These are phyloP conservation scores for Ocimum tenuiflorum DNA, from an alignment of 257 asterid species.

Conservation along the genomic window DNA sequence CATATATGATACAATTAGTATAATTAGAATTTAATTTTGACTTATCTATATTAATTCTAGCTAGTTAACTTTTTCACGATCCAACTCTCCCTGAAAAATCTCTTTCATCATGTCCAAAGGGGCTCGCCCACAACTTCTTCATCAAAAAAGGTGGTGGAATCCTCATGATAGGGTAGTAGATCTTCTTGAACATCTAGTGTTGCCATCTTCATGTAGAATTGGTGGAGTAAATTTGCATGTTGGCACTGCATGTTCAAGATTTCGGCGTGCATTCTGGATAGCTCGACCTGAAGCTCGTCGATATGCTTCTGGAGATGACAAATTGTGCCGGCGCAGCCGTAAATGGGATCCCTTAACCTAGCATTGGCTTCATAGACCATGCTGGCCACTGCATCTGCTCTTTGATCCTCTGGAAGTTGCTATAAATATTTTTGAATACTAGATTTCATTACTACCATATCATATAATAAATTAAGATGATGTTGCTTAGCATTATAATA, in stretches of 20 bases:
- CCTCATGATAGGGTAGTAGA: background rate
- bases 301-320: slow-evolving; percentile 54
- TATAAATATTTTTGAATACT: background rate
- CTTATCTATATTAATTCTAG: too few species aligned
- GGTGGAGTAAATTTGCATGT: slow-evolving; percentile 21
- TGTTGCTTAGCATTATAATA: too few species aligned
- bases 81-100: too few species aligned
- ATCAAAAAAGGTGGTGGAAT: slow-evolving; percentile 15
- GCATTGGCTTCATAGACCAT: slow-evolving; percentile 80
- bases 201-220: background rate
- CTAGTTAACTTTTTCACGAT: too few species aligned
- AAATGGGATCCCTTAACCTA: slow-evolving; percentile 57
- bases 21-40: too few species aligned
- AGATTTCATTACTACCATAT: background rate
- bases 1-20: too few species aligned
- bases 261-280: slow-evolving; percentile 55
- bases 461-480: too few species aligned
- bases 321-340: slow-evolving; percentile 62
- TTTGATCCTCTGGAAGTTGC: slow-evolving; percentile 57
- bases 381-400: slow-evolving; percentile 70
- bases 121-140: slow-evolving; percentile 21
- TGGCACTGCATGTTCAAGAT: slow-evolving; percentile 53
- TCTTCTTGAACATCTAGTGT: background rate
- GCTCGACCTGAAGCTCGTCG: slow-evolving; percentile 49
- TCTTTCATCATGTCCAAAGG: slow-evolving; percentile 33